These are phyloP conservation scores for Zanthoxylum bungeanum DNA, from an alignment of 345 rosid genomes.

Conservation along the genomic window DNA sequence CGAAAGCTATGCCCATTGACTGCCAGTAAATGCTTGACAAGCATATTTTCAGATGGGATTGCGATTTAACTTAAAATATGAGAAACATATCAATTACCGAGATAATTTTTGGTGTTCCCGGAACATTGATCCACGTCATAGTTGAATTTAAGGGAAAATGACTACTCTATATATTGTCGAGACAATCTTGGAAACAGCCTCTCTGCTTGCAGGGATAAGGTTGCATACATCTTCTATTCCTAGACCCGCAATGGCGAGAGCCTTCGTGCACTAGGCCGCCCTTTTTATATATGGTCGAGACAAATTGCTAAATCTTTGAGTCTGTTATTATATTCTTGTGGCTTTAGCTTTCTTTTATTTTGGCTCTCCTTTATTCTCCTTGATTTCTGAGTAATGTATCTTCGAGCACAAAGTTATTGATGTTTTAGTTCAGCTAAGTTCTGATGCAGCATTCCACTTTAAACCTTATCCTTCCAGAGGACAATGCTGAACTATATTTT, in stretches of 20 bases:
- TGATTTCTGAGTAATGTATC: not conserved
- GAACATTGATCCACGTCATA: not conserved
- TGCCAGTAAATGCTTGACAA: not conserved
- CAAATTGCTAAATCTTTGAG: not conserved
- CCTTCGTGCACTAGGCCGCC: too few species aligned
- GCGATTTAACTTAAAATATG: not conserved
- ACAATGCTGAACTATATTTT: not conserved
- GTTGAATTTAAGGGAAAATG: not conserved
- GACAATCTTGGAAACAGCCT: too few species aligned
- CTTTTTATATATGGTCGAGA: not conserved
- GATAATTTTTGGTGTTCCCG: not conserved
- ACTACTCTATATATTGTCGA: not conserved
- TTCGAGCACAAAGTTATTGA: not conserved
- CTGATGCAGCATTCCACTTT: not conserved
- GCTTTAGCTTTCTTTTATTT: not conserved
- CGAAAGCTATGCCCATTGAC: not conserved
- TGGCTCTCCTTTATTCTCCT: not conserved
- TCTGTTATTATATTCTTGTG: too few species aligned
- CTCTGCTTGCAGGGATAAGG: too few species aligned
- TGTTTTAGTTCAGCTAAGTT: not conserved
- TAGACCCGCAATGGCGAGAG: too few species aligned
- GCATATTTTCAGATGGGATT: not conserved
- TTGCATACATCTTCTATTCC: too few species aligned
- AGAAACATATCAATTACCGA: not conserved
- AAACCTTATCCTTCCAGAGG: not conserved